Evolutionary conservation across 169 alveolate species (phyloP).

Genomic region (Plasmodium berghei): DNA sequence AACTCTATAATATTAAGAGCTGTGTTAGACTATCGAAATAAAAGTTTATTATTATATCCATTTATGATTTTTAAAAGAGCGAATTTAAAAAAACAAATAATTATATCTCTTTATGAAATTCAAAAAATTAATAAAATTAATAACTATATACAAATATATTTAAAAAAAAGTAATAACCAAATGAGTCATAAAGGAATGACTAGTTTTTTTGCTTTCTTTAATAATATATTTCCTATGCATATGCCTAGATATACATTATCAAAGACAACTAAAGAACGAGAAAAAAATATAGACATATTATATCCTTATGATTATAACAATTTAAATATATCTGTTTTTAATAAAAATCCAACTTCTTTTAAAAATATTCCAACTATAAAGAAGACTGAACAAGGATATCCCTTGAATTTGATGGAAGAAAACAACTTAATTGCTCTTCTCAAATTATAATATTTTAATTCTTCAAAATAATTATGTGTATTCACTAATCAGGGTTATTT

Average conservation of each 20-base stretch:
- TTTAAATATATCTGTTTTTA: constrained; percentile 36
- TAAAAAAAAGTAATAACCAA: constrained; percentile 2
- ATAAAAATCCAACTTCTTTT: background rate
- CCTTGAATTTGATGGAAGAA: constrained; percentile 27
- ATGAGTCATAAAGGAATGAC: background rate
- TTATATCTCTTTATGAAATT: constrained; percentile 50
- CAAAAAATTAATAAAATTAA: constrained; percentile 13
- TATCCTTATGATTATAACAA: constrained; percentile 62
- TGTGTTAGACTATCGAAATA: constrained; percentile 47
- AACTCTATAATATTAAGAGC: constrained; percentile 65
- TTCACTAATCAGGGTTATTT: too few species aligned
- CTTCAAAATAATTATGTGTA: too few species aligned
- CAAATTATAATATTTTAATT: background rate
- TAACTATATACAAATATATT: constrained; percentile 21
- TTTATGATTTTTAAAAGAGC: constrained; percentile 18
- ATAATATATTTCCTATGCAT: constrained; percentile 10
- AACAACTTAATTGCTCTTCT: constrained; percentile 34
- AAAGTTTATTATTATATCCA: constrained; percentile 38
- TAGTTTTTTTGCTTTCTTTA: background rate
- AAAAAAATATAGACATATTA: constrained; percentile 9
- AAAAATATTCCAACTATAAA: constrained; percentile 1
- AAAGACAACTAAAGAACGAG: constrained; percentile 2
- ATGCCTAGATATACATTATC: constrained; percentile 48
- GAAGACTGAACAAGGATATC: constrained; percentile 40
- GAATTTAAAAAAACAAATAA: constrained; percentile 42